Evolutionary conservation across 2,329 filamentous ascomycete species (phyloP).

Genomic region (Fusarium incarnatum): DNA sequence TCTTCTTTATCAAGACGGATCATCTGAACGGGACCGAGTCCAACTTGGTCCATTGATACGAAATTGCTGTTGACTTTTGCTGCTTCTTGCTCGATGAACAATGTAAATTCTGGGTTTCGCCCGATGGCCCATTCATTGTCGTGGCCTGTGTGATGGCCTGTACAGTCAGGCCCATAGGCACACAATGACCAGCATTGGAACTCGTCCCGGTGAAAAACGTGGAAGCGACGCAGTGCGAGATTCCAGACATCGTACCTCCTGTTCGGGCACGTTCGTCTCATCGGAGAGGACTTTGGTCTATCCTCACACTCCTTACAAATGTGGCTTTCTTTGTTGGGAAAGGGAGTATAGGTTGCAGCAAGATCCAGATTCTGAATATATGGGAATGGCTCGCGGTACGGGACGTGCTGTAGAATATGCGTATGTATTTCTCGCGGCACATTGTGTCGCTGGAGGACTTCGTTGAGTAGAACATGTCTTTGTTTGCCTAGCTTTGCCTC

Average conservation of each 20-base stretch:
- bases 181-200: background rate
- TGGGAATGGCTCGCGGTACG: background rate
- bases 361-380: constrained; percentile 16
- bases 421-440: constrained; percentile 7
- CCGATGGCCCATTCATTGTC: background rate
- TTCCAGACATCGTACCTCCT: constrained; percentile 1
- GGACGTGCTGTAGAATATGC: background rate
- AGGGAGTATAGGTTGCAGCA: background rate
- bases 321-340: background rate
- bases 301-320: background rate
- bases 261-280: constrained; percentile 1
- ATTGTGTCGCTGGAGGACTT: rapidly evolving
- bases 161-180: background rate
- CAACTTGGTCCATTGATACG: background rate
- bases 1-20: background rate
- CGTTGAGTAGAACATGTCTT: background rate
- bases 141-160: background rate
- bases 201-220: background rate
- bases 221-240: constrained; percentile 7
- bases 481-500: background rate
- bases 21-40: background rate
- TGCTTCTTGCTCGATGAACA: background rate
- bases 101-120: background rate
- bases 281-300: rapidly evolving
- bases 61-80: background rate